Evolutionary conservation across 1,284 basidiomycete species (phyloP), one percentile per base, ranked within the genome.

Genomic region (Phylloboletellus chloephorus): DNA sequence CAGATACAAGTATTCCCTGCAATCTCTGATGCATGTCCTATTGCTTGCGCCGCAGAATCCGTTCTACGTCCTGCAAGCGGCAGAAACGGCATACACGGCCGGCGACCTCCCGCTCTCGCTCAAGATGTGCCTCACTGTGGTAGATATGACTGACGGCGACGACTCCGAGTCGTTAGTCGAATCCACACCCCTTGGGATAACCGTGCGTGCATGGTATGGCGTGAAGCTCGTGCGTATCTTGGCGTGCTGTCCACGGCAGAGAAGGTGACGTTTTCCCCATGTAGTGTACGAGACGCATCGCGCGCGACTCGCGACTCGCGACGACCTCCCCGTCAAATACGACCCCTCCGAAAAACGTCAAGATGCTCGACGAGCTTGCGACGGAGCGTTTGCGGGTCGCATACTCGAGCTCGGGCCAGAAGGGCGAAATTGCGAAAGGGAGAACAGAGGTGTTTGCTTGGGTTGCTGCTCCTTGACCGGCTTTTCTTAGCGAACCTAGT

Each of bases 31-130:
- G 21, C 91, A 96, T 63, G 80, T 79, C 2, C 70, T 94, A 29
- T 69, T 94, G 13, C 74, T 95, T 21, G 75, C 82, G 1, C 88
- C 92, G 0, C 88, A 91, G 52, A 94, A 92, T 52, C 82, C 85
- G 0, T 89, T 91, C 56, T 82, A 86, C 43, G 73, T 83, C 44
- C 72, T 94, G 10, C 82, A 85, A 52, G 84, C 82, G 43, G 92
- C 90, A 0, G 92, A 96, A 63, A 89, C 85, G 7, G 88, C 88
- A 0, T 92, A 90, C 58, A 88, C 88, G 1, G 69, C 77, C 7
- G 82, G 73, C 3, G 79, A 89, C 57, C 63, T 90, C 19, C 74
- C 82, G 0, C 71, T 93, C 4, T 81, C 92, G 2, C 71, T 91
- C 46, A 91, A 91, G 62, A 82, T 82, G 67, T 93, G 83, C 66